Percentiles rank a stretch among this genome's conserved stretches.
Evolutionary conservation across 2,329 filamentous ascomycete genomes (phyloP).

Genomic region (Aaosphaeria pasadenensis): DNA sequence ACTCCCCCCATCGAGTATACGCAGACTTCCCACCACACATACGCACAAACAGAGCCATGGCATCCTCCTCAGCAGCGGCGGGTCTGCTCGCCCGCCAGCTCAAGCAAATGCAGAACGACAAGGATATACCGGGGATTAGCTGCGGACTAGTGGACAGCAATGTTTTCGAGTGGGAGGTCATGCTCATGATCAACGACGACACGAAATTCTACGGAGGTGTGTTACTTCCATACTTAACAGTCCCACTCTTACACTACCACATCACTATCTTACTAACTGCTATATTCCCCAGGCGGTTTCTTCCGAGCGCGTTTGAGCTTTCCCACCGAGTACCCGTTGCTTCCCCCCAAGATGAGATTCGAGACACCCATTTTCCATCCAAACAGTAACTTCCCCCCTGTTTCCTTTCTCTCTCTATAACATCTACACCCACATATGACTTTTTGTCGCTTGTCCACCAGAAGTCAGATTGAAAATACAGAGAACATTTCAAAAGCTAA

Average conservation of each 20-base stretch:
- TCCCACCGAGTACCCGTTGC: conserved; percentile 93
- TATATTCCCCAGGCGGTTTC: conserved; percentile 64
- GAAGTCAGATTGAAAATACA: conserved; percentile 94
- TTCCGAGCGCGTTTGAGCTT: conserved; percentile 95
- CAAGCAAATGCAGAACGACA: conserved; percentile 89
- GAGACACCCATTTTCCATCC: conserved; percentile 93
- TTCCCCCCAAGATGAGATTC: conserved; percentile 95
- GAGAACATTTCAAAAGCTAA: conserved; percentile 95
- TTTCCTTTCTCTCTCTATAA: conserved; percentile 44
- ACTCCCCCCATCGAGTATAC: too few relatives aligned
- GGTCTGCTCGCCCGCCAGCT: conserved; percentile 79
- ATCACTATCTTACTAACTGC: too few relatives aligned
- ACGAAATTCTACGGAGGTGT: conserved; percentile 89
- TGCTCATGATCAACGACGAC: conserved; percentile 97
- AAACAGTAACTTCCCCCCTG: conserved; percentile 65
- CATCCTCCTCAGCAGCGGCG: conserved; percentile 55
- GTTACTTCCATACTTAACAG: conserved; percentile 20
- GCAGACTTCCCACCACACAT: background rate
- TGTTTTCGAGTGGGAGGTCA: conserved; percentile 97
- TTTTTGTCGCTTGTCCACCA: conserved; percentile 98
- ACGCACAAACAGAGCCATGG: conserved; percentile 19
- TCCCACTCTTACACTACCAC: background rate
- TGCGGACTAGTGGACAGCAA: conserved; percentile 84
- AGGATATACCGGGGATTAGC: conserved; percentile 91
- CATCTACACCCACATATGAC: conserved; percentile 90